Base-by-base conservation (phyloP, 768 basidiomycete genomes). In the Hygrocybe punicea region DNA sequence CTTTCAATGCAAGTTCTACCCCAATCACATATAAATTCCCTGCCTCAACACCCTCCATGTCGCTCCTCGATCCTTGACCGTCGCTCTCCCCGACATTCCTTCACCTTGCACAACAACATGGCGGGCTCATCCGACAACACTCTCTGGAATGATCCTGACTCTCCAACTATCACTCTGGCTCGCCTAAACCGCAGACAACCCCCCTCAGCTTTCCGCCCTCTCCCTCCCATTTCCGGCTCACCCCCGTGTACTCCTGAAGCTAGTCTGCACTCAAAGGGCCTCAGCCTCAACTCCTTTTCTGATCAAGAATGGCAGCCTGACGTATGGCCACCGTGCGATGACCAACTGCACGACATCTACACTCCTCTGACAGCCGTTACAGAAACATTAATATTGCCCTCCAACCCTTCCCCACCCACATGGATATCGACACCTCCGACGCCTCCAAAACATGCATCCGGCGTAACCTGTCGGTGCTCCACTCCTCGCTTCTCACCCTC, bases 351-450 rank as follows among this genome's bases (percentile, higher is more conserved):
- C 45, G 45, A 13, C 45, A 23, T 9, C 45, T 23, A 6, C n/a
- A n/a, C 21, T 23, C 2, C 33, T 37, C 24, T 24, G 13, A 40
- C 11, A 34, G 3, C 19, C 25, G 16, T 16, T 50, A 16, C 25
- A 14, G 29, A 19, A 29, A 3, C n/a, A 13, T 47, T 23, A 17
- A 3, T 7, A 13, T 47, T 23, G 6, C n/a, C 17, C 21, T 48
- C 52, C 40, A 24, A 29, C 40, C 54, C 67, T 39, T 61, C 70
- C 35, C 69, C 79, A 3, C 82, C 82, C 44, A 81, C 77, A 49
- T 83, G 83, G 83, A 81, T 78, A 42, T 78, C 83, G 13, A 82
- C 79, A 9, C 83, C 82, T 24, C 82, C 83, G 24, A 84, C 83
- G 10, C 82, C 84, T 36, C 81, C 81, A 51, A 76, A 73, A 62